phyloP scores from a whole-genome alignment of 108 stramenopile species.

The Schizochytrium sp. region DNA sequence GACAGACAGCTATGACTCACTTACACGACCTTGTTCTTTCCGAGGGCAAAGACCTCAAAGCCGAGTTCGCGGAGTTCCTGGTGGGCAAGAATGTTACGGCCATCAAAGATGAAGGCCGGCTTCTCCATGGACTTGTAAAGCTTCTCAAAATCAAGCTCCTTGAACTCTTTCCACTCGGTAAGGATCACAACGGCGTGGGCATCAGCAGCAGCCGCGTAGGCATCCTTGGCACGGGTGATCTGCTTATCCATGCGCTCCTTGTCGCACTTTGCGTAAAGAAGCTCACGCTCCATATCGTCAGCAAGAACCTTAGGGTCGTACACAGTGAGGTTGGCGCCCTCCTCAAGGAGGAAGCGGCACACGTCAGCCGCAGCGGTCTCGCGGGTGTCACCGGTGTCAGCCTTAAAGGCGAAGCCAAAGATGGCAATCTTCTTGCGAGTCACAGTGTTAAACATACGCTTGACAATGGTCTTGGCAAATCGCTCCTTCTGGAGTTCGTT shows the following conservation, averaged over 20 bases:
- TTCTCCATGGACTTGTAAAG: slow-evolving; percentile 94
- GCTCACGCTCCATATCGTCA: slow-evolving; percentile 96
- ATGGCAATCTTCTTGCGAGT: slow-evolving; percentile 98
- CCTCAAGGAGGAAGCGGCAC: slow-evolving; percentile 90
- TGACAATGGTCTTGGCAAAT: slow-evolving; percentile 94
- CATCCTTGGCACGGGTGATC: slow-evolving; percentile 85
- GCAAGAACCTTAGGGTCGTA: slow-evolving; percentile 98
- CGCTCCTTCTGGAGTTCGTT: slow-evolving; percentile 99
- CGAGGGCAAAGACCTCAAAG: slow-evolving; percentile 97
- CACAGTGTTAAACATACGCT: slow-evolving; percentile 98
- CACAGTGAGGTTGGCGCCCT: slow-evolving; percentile 90
- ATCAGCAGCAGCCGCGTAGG: slow-evolving; percentile 91
- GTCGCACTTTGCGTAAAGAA: slow-evolving; percentile 94
- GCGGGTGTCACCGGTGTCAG: slow-evolving; percentile 99
- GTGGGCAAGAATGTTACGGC: slow-evolving; percentile 92
- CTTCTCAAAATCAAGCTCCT: slow-evolving; percentile 82
- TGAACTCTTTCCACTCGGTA: slow-evolving; percentile 99
- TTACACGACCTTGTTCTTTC: slow-evolving; percentile 76
- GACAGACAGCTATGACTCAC: neutral
- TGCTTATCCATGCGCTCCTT: slow-evolving; percentile 80
- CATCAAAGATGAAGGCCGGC: slow-evolving; percentile 98
- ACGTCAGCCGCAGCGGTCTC: slow-evolving; percentile 98
- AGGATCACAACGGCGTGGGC: slow-evolving; percentile 95
- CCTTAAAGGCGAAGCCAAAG: slow-evolving; percentile 99
- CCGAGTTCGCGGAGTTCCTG: slow-evolving; percentile 90